Evolutionary conservation across 2,329 filamentous ascomycete species (phyloP), one percentile per base, ranked within the genome.

Genomic region (Dothideomycetes sp.): DNA sequence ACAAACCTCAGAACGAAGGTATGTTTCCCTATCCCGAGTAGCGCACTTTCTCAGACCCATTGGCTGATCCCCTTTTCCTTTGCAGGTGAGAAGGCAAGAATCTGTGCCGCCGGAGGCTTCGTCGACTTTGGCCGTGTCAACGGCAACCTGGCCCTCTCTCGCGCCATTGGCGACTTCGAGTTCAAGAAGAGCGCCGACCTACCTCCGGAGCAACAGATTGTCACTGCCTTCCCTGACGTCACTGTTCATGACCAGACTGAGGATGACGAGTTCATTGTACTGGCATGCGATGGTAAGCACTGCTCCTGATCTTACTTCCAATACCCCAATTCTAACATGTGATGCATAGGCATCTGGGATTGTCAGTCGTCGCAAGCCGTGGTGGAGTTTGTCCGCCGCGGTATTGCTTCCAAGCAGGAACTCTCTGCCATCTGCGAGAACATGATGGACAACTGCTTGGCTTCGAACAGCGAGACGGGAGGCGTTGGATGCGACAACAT

Each of bases 371-470:
- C 91, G 34, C 91, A 98, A 69, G 85, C 89, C 30, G 91, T 98
- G 24, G 70, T 96, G 51, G 91, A 98, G 64, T 98, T 98, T 59
- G 91, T 96, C 48, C 78, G 91, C 60, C 82, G 91, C 58, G 91
- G 91, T 42, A 94, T 98, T 61, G 89, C 87, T 36, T 88, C 88
- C 37, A 94, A 94, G 70, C 91, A 98, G 66, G 84, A 93, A 36
- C 75, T 98, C 37, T 79, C 88, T 41, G 84, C 84, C 60, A 96
- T 98, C 55, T 96, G 89, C 63, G 91, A 98, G 67, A 98, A 98
- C 69, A 94, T 98, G 86, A 98, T 98, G 91, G 89, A 98, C 70
- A 98, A 96, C 69, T 98, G 91, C 60, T 73, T 98, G 49, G 88
- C 91, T 31, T 94, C 88, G 45, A 96, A 94, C 74, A 94, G 88